Evolutionary conservation across 31 red algal species (phyloP).

Genomic region (Odonthalia washingtoniensis): DNA sequence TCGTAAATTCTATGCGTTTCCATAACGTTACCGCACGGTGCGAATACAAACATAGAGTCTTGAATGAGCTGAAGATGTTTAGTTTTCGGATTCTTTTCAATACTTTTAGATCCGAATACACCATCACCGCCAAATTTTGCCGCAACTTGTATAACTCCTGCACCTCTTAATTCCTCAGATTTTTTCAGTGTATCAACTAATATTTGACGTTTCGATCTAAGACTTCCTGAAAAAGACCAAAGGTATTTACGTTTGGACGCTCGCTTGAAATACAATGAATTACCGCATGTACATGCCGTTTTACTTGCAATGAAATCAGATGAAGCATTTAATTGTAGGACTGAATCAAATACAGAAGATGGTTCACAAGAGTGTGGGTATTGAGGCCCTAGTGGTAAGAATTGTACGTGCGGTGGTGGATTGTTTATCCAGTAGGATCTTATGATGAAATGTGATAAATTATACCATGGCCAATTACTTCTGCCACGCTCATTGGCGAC

Average conservation of each 20-base stretch:
- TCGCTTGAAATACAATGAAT: slow-evolving; percentile 22
- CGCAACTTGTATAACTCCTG: slow-evolving; percentile 39
- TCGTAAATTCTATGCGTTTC: slow-evolving; percentile 71
- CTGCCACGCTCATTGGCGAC: slow-evolving; percentile 59
- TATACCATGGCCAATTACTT: slow-evolving; percentile 60
- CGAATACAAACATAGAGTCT: slow-evolving; percentile 59
- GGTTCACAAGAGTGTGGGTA: slow-evolving; percentile 51
- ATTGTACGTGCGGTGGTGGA: slow-evolving; percentile 47
- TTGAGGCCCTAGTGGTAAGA: slow-evolving; percentile 58
- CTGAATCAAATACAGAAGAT: slow-evolving; percentile 1
- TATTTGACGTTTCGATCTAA: slow-evolving; percentile 33
- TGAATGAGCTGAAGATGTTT: slow-evolving; percentile 50
- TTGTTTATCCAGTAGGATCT: slow-evolving; percentile 63
- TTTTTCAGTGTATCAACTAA: neutral
- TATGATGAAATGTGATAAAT: slow-evolving; percentile 46
- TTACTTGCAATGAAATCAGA: neutral
- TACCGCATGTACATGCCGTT: slow-evolving; percentile 6
- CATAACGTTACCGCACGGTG: slow-evolving; percentile 78
- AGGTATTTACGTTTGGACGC: slow-evolving; percentile 38
- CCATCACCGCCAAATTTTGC: slow-evolving; percentile 66
- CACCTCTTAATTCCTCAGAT: slow-evolving; percentile 9
- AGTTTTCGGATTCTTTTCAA: slow-evolving; percentile 57
- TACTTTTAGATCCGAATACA: neutral
- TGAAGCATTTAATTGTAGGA: too few relatives aligned
- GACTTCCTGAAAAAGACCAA: slow-evolving; percentile 61